phyloP scores from a whole-genome alignment of 2,329 filamentous ascomycete genomes.

The Fragosphaeria purpurea region DNA sequence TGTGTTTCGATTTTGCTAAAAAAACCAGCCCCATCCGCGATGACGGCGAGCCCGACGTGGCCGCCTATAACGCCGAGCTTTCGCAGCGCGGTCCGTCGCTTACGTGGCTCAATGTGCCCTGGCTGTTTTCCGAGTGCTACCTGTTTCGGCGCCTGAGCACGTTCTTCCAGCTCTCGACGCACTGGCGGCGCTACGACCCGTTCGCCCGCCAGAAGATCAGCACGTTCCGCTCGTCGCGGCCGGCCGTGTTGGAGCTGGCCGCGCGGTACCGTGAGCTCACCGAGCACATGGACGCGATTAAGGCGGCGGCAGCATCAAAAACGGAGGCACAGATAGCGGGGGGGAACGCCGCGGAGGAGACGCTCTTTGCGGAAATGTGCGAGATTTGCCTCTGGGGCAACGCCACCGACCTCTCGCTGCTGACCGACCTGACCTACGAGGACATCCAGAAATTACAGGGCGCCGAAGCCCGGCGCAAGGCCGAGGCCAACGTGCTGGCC shows the following conservation, averaged over 20 bases:
- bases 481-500: slow-evolving; percentile 83
- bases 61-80: slow-evolving; percentile 77
- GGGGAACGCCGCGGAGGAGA: slow-evolving; percentile 59
- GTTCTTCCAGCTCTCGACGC: slow-evolving; percentile 62
- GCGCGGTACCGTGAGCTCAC: slow-evolving; percentile 47
- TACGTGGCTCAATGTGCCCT: slow-evolving; percentile 75
- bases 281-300: slow-evolving; percentile 47
- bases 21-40: slow-evolving; percentile 56
- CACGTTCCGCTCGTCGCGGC: slow-evolving; percentile 84
- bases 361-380: slow-evolving; percentile 85
- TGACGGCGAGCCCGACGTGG: slow-evolving; percentile 67
- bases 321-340: slow-evolving; percentile 45
- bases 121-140: slow-evolving; percentile 92
- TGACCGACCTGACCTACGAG: slow-evolving; percentile 84
- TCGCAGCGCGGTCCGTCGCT: slow-evolving; percentile 55
- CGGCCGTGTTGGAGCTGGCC: slow-evolving; percentile 43
- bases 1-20: no score
- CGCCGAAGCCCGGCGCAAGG: slow-evolving; percentile 70
- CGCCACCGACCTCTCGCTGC: slow-evolving; percentile 83
- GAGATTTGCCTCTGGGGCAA: slow-evolving; percentile 98
- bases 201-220: slow-evolving; percentile 84
- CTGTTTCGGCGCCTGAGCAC: slow-evolving; percentile 80
- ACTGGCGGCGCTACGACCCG: slow-evolving; percentile 87
- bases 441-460: slow-evolving; percentile 97
- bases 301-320: slow-evolving; percentile 36